Base-by-base conservation (phyloP, 2,329 filamentous ascomycete genomes). In the Beauveria australis region DNA sequence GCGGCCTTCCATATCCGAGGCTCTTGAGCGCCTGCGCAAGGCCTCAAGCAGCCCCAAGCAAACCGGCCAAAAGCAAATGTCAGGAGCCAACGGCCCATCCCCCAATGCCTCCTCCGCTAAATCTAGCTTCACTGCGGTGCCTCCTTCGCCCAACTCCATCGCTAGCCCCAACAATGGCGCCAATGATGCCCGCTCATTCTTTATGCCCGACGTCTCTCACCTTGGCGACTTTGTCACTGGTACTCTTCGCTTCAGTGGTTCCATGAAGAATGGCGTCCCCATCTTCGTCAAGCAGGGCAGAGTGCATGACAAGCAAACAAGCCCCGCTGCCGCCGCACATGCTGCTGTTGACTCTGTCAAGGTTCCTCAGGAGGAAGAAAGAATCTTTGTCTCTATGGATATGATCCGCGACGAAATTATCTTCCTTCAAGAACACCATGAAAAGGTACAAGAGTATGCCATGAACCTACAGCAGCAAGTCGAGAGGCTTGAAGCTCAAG, bases 371-470 rank as follows among this genome's bases (percentile, higher is more conserved):
- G 81, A 82, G 48, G 81, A 84, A 65, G 78, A 82, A 68, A 78
- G 79, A 64, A 83, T 84, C 33, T 83, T 84, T 63, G 81, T 84
- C 46, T 84, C 81, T 9, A 77, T 84, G 75, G 81, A 84, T 79
- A 83, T 83, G 78, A 82, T 84, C 72, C 79, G 81, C 44, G 78
- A 82, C 47, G 81, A 84, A 67, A 81, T 83, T 48, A 70, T 80
- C 56, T 79, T 78, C 61, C 74, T 84, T 44, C 80, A 82, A 62
- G 79, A 82, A 46, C 81, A 83, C 63, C 79, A 84, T 62, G 80
- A 82, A 54, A 75, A 81, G 64, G 75, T 84, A 10, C 79, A 83
- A 56, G 77, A 77, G 54, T 81, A 83, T 66, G 81, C 81, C 10
- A 76, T 80, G 64, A 76, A 76, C 59, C 74, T 84, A 7, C 79